Evolutionary conservation across 2,329 filamentous ascomycete genomes (phyloP), one percentile per base, ranked within the genome.

Genomic region (Sordariomycetes sp.): DNA sequence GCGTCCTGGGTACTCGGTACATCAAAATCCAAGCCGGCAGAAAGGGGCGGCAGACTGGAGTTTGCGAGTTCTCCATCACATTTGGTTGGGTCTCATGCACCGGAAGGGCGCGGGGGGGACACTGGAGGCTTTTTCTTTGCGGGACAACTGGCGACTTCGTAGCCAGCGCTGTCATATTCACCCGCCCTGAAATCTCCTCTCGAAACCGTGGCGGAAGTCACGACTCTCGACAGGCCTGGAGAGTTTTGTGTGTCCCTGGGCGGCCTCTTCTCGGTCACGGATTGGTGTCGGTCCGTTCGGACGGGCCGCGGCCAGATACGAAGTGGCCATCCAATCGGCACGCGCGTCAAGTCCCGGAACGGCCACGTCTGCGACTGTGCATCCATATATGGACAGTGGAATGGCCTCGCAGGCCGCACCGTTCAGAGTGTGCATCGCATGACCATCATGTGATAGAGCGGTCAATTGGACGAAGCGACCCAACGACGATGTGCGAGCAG

Each of bases 391-490:
- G 55, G 22, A 28, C 22, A 24, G 43, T 22, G 18, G 14, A 20
- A 18, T 50, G 12, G 18, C 22, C 12, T 34, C 54, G 32, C 18
- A 16, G 20, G 16, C 25, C 20, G 12, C 25, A 22, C 22, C 46
- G 11, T 24, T 22, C 25, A 18, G 28, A 6, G 43, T 57, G 46
- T 40, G 55, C 55, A 57, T 32, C n/a, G 5, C n/a, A 16, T 43
- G 50, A 52, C 12, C 25, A 51, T 57, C 55, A 57, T 57, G 55
- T 57, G 55, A 57, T 48, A 35, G 28, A 28, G 25, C 46, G 11
- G 46, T n/a, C 46, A n/a, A 50, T 50, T 50, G 46, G 46, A 50
- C 20, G 22, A 24, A 50, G 22, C 16, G 11, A 24, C 20, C 46
- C 20, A 20, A 22, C 46, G n/a, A 50, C n/a, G 20, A 50, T 24